phyloP scores from a whole-genome alignment of 768 basidiomycete species.

The Xanthoconium purpureum region DNA sequence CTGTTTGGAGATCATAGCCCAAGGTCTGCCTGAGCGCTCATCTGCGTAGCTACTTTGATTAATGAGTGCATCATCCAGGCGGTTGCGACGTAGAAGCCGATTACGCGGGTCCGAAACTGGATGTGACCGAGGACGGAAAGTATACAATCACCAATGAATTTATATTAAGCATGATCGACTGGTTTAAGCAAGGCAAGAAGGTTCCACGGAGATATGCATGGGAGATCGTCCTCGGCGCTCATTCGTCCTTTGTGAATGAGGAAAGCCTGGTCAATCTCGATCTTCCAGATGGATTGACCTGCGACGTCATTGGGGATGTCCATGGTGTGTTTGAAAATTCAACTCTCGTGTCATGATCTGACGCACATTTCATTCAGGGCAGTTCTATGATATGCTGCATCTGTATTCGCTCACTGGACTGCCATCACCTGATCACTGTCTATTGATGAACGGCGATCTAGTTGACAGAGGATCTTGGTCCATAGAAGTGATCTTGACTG shows the following conservation, averaged over 20 bases:
- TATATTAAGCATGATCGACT: constrained; percentile 79
- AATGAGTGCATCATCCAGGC: constrained; percentile 40
- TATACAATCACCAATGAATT: constrained; percentile 76
- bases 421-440: constrained; percentile 79
- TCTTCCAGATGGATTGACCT: constrained; percentile 72
- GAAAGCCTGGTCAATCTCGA: constrained; percentile 76
- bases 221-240: constrained; percentile 92
- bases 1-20: constrained; percentile 73
- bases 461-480: constrained; percentile 98
- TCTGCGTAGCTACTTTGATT: constrained; percentile 1
- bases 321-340: constrained; percentile 56
- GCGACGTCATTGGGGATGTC: constrained; percentile 95
- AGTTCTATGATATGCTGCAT: constrained; percentile 93
- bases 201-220: constrained; percentile 86
- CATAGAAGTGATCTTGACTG: constrained; percentile 86
- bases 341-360: not conserved
- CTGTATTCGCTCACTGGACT: constrained; percentile 81
- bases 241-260: constrained; percentile 70
- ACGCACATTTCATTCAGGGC: constrained; percentile 48
- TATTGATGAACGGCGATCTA: constrained; percentile 93
- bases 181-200: constrained; percentile 95
- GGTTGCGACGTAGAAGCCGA: constrained; percentile 73
- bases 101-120: constrained; percentile 75
- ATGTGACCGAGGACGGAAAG: constrained; percentile 56
- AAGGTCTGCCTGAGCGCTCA: constrained; percentile 46